phyloP scores from a whole-genome alignment of 768 basidiomycete genomes.

The Paxillus involutus region DNA sequence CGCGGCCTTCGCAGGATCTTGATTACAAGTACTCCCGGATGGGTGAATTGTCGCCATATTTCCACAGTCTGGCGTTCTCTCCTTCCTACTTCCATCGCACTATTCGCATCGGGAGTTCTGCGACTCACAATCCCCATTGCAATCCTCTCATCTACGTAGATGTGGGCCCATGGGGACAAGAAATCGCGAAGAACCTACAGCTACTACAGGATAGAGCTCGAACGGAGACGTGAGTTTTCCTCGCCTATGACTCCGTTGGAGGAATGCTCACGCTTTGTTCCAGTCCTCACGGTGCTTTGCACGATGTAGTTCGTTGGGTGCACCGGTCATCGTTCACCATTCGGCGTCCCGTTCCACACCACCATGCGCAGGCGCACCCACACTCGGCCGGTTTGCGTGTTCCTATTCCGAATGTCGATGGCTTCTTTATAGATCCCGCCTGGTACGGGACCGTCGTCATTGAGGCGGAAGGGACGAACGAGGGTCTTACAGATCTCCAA shows the following conservation, averaged over 20 bases:
- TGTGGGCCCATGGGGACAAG: slow-evolving; percentile 74
- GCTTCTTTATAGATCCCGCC: slow-evolving; percentile 65
- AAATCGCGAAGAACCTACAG: slow-evolving; percentile 72
- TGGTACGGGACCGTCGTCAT: slow-evolving; percentile 86
- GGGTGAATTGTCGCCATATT: slow-evolving; percentile 78
- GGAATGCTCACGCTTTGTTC: slow-evolving; percentile 7
- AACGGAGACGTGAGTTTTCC: slow-evolving; percentile 71
- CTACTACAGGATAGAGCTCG: slow-evolving; percentile 74
- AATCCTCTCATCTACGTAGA: slow-evolving; percentile 75
- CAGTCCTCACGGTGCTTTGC: slow-evolving; percentile 77
- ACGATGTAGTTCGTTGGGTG: slow-evolving; percentile 85
- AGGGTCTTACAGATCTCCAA: slow-evolving; percentile 77
- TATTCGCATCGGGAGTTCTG: slow-evolving; percentile 52
- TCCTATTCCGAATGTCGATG: slow-evolving; percentile 55
- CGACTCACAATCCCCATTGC: slow-evolving; percentile 40
- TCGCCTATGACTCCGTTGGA: background rate
- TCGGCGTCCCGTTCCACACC: slow-evolving; percentile 44
- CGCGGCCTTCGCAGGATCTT: slow-evolving; percentile 56
- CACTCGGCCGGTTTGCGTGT: slow-evolving; percentile 31
- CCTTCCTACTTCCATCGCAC: slow-evolving; percentile 91
- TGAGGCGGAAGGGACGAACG: slow-evolving; percentile 87
- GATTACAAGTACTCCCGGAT: slow-evolving; percentile 78
- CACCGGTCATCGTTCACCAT: slow-evolving; percentile 78
- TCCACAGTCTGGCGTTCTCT: slow-evolving; percentile 77
- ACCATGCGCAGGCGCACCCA: slow-evolving; percentile 24